Base-by-base conservation (phyloP, 768 basidiomycete genomes). In the Boletus huronensis region DNA sequence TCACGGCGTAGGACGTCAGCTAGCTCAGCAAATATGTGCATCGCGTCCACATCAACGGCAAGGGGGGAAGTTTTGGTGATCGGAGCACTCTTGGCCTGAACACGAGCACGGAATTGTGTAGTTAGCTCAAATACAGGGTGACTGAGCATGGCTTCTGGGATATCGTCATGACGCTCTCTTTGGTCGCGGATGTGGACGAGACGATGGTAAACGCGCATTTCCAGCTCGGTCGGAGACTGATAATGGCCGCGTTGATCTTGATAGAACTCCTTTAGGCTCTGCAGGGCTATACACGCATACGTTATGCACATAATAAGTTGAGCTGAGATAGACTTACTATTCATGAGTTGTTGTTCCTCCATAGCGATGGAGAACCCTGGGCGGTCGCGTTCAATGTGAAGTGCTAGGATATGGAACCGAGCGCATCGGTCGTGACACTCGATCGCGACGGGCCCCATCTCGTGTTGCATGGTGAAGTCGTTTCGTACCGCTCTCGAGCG, bases 121-220 rank as follows among this genome's bases (percentile, higher is more conserved):
- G 90, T 92, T 26, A 91, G 77, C 62, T 89, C 83, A 64, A 95
- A 88, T 21, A 90, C 82, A 0, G 93, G 87, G 64, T 91, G 79
- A 8, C 76, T 73, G 38, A 82, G 79, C 57, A 98, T 82, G 34
- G 80, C 65, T 2, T 75, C 71, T 0, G 94, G 86, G 35, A 93
- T 84, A 62, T 79, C 83, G 63, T 85, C 90, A 63, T 79, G 84
- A 9, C 82, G 88, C 64, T 89, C 88, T 58, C 72, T 81, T 63
- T 89, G 88, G 69, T 94, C 90, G 28, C 92, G 85, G 41, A 98
- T 87, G 63, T 97, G 93, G 28, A 90, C 87, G 29, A 98, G 82
- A 44, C 95, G 84, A 66, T 95, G 91, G 72, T 98, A 99, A 1
- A 97, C 85, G 31, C 92, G 85, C 85, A 99, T 97, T 71, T 99